Base-by-base conservation (phyloP, 805 yeast genomes). In the Kazachstania bromeliacearum region DNA sequence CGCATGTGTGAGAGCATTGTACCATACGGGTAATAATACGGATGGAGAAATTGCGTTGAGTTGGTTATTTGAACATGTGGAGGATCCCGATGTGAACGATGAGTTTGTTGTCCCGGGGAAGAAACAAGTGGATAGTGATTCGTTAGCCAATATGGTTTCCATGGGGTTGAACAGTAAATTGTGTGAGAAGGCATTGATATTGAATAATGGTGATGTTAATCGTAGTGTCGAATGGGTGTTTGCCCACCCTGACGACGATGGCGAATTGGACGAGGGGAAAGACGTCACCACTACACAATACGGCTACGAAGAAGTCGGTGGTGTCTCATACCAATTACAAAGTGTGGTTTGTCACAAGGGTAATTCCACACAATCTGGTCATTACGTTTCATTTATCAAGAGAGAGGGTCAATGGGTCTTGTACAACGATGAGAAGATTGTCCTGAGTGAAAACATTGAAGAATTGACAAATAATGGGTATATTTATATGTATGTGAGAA, bases 191-290 rank as follows among this genome's bases (percentile, higher is more conserved):
- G 95, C 96, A 0, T 62, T 92, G 28, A 38, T 70, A 14, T 44
- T 79, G 35, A 78, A 71, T 46, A 59, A 63, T 5, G 72, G 73
- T 19, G 80, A 81, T 50, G 63, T 78, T 2, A 88, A 83, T 47
- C 72, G 73, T 1, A 82, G 97, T 4, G 81, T 87, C 4, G 96
- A 87, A 41, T 92, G 97, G 97, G 68, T 92, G 5, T 92, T 92
- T 53, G 62, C 63, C 17, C 72, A 89, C 51, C 85, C 94, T 8
- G 82, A 82, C 42, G 95, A 82, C 57, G 73, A 77, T 47, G 94
- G 88, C 3, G 68, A 57, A 5, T 45, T 79, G 6, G 38, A 40
- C 6, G 26, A 28, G 3, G 15, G 30, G 13, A 19, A 15, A 12
- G 17, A 29, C 6, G 26, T 28, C 16, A 30, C 31, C 2, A 15